phyloP scores from a whole-genome alignment of 805 yeast species.

The Wickerhamomyces chaumierensis region DNA sequence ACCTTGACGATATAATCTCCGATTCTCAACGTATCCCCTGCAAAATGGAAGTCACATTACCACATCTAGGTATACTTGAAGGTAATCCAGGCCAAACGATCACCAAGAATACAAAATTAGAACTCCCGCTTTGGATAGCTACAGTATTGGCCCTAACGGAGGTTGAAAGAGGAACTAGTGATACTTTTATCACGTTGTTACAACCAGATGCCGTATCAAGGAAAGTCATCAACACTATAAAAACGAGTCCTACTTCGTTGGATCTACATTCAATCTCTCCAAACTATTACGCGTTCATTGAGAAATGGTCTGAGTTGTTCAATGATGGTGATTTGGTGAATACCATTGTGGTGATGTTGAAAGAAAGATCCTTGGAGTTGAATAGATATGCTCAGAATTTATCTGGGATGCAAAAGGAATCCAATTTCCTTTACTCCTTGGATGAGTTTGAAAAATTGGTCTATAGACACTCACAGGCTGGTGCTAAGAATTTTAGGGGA shows the following conservation, averaged over 20 bases:
- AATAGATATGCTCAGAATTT: conserved; percentile 48
- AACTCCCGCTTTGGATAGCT: neutral
- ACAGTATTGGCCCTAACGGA: no score
- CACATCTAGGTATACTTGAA: no score
- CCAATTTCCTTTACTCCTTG: conserved; percentile 47
- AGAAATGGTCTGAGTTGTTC: conserved; percentile 69
- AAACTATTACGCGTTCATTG: conserved; percentile 58
- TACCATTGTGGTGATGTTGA: conserved; percentile 37
- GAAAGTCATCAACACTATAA: conserved; percentile 71
- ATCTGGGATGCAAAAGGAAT: conserved; percentile 31
- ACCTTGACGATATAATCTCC: no score
- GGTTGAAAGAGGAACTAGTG: no score
- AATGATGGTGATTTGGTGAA: conserved; percentile 51
- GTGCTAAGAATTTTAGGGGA: conserved; percentile 29
- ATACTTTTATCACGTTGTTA: conserved; percentile 44
- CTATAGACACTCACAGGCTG: conserved; percentile 41
- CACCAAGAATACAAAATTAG: no score
- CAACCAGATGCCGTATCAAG: conserved; percentile 60
- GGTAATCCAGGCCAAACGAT: no score
- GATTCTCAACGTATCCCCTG: no score
- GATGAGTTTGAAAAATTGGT: conserved; percentile 68
- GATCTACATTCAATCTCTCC: conserved; percentile 58
- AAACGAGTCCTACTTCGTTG: conserved; percentile 54
- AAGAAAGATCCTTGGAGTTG: conserved; percentile 57
- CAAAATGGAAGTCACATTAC: no score